Conservation (phyloP, 106 monocot genomes). For the Dactylorhiza incarnata region DNA sequence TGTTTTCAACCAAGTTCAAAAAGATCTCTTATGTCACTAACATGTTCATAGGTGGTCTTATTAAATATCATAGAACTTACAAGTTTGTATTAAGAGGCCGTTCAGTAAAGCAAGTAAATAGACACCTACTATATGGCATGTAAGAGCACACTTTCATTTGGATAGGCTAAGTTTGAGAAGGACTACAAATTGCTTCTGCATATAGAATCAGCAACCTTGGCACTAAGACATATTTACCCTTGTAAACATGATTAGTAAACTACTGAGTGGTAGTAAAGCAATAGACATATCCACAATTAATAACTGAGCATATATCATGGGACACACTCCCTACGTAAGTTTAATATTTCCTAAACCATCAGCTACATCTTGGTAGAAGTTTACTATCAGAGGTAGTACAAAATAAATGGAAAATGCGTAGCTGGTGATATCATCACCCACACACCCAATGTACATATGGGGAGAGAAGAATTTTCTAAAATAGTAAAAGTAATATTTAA, state of each 20-base stretch:
- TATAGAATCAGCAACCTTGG: neutral
- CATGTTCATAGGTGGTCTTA: neutral
- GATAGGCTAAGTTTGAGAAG: neutral
- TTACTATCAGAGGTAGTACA: no score
- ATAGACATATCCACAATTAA: neutral
- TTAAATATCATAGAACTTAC: neutral
- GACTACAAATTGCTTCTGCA: neutral
- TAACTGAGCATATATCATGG: neutral
- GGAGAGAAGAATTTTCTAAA: no score
- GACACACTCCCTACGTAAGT: neutral
- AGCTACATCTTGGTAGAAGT: neutral
- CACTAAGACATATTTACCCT: neutral
- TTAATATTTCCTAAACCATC: neutral
- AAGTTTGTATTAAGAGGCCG: neutral
- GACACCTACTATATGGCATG: neutral
- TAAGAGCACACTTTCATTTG: neutral
- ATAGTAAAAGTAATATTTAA: no score
- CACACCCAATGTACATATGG: no score
- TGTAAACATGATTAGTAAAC: neutral
- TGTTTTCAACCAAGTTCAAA: neutral
- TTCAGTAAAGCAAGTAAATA: neutral
- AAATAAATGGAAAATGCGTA: no score
- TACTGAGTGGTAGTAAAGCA: neutral
- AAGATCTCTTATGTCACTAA: neutral
- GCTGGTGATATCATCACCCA: no score